phyloP scores from a whole-genome alignment of 2,329 filamentous ascomycete species.

The Elsinoe ampelina region DNA sequence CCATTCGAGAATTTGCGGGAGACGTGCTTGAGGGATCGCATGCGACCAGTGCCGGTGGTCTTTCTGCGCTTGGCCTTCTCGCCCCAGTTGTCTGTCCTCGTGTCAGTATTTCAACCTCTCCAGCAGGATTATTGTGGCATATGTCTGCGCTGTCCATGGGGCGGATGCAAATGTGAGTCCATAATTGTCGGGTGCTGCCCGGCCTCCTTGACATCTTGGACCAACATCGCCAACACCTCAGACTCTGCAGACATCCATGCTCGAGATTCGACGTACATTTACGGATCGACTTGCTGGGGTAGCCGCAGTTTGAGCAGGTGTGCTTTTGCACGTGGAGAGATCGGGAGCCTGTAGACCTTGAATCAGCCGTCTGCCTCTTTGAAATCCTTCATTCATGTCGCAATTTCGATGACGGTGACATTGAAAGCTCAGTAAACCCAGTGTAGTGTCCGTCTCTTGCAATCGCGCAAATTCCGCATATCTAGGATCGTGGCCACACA shows the following conservation, averaged over 20 bases:
- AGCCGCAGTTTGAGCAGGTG: slow-evolving; percentile 92
- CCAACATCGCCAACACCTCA: too few species aligned
- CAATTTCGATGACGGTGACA: too few species aligned
- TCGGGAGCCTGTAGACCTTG: slow-evolving; percentile 60
- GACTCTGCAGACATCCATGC: neutral
- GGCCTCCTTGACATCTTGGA: too few species aligned
- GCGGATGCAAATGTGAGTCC: too few species aligned
- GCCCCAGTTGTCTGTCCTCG: slow-evolving; percentile 82
- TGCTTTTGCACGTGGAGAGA: slow-evolving; percentile 99
- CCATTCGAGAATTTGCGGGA: slow-evolving; percentile 94
- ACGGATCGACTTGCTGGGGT: slow-evolving; percentile 92
- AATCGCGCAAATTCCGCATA: slow-evolving; percentile 14
- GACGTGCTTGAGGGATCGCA: slow-evolving; percentile 88
- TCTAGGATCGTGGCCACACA: slow-evolving; percentile 37
- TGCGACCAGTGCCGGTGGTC: slow-evolving; percentile 94
- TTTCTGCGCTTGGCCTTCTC: slow-evolving; percentile 99
- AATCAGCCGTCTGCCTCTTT: slow-evolving; percentile 9
- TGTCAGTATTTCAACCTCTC: slow-evolving; percentile 12
- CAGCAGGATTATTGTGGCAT: too few species aligned
- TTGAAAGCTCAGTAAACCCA: too few species aligned
- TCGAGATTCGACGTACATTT: slow-evolving; percentile 69
- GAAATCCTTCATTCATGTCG: slow-evolving; percentile 1
- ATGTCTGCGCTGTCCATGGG: too few species aligned
- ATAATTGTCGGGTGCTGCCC: too few species aligned
- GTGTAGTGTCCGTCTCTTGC: slow-evolving; percentile 1